Evolutionary conservation across 2,329 filamentous ascomycete genomes (phyloP).

Genomic region (Xylariaceae sp.): DNA sequence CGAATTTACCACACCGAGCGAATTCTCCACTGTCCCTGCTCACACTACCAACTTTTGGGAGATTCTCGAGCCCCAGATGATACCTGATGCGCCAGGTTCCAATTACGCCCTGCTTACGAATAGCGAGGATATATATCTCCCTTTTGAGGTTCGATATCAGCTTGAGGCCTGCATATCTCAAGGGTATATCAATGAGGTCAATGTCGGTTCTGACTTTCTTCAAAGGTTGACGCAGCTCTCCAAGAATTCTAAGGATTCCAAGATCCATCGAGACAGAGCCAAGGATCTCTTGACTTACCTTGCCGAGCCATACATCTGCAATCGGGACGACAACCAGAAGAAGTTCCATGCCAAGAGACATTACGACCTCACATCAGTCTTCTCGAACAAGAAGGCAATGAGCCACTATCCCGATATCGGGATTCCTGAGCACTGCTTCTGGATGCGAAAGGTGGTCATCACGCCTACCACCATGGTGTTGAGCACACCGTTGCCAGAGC

Average conservation of each 20-base stretch:
- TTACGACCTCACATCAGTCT: slow-evolving; percentile 69
- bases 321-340: slow-evolving; percentile 1
- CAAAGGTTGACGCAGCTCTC: slow-evolving; percentile 43
- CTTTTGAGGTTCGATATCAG: slow-evolving; percentile 79
- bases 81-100: slow-evolving; percentile 8
- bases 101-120: slow-evolving; percentile 28
- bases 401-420: slow-evolving; percentile 43
- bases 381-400: slow-evolving; percentile 50
- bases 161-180: slow-evolving; percentile 90
- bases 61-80: slow-evolving; percentile 30
- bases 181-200: slow-evolving; percentile 71
- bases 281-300: slow-evolving; percentile 70
- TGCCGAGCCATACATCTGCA: slow-evolving; percentile 40
- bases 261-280: slow-evolving; percentile 41
- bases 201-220: slow-evolving; percentile 65
- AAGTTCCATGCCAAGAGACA: slow-evolving; percentile 48
- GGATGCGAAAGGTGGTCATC: slow-evolving; percentile 71
- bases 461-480: slow-evolving; percentile 83
- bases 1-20: slow-evolving; percentile 25
- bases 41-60: slow-evolving; percentile 35
- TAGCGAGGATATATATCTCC: slow-evolving; percentile 41
- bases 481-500: slow-evolving; percentile 73
- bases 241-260: neutral
- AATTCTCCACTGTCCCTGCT: slow-evolving; percentile 38
- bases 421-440: slow-evolving; percentile 68